Evolutionary conservation across 1,284 basidiomycete genomes (phyloP).

Genomic region (Cutaneotrichosporon sp.): DNA sequence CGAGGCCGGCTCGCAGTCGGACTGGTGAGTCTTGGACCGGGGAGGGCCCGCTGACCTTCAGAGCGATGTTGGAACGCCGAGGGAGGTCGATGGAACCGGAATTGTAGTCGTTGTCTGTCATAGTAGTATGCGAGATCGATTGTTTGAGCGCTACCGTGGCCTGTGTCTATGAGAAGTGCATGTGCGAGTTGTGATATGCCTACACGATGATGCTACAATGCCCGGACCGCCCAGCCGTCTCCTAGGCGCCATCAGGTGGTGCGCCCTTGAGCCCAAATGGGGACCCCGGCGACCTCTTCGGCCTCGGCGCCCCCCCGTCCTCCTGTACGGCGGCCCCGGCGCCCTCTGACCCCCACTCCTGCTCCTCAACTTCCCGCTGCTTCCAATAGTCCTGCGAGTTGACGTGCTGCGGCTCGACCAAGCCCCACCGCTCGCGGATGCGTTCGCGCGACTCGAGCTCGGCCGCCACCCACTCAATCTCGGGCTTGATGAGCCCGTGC

Average conservation of each 20-base stretch:
- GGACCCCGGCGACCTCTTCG: too few relatives aligned
- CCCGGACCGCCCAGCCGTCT: not conserved
- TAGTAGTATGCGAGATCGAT: too few relatives aligned
- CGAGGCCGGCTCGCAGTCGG: not conserved
- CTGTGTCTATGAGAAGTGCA: not conserved
- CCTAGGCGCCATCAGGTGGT: not conserved
- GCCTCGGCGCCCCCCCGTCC: too few relatives aligned
- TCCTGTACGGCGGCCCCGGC: too few relatives aligned
- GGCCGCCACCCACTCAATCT: conserved; percentile 12
- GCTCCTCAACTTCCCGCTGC: not conserved
- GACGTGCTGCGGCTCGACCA: not conserved
- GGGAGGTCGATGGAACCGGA: too few relatives aligned
- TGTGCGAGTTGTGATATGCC: not conserved
- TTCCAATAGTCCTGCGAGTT: not conserved
- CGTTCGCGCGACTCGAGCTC: not conserved
- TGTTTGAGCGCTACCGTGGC: not conserved
- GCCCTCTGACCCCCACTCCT: not conserved
- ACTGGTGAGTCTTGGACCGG: not conserved
- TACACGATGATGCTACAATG: conserved; percentile 10
- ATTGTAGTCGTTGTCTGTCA: not conserved
- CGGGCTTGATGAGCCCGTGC: conserved; percentile 17
- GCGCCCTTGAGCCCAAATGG: too few relatives aligned
- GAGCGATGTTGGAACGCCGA: too few relatives aligned
- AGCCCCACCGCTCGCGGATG: not conserved
- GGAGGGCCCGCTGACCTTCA: too few relatives aligned